Conservation (phyloP, 495 filamentous ascomycete species). For the Aspergillus nidulans region DNA sequence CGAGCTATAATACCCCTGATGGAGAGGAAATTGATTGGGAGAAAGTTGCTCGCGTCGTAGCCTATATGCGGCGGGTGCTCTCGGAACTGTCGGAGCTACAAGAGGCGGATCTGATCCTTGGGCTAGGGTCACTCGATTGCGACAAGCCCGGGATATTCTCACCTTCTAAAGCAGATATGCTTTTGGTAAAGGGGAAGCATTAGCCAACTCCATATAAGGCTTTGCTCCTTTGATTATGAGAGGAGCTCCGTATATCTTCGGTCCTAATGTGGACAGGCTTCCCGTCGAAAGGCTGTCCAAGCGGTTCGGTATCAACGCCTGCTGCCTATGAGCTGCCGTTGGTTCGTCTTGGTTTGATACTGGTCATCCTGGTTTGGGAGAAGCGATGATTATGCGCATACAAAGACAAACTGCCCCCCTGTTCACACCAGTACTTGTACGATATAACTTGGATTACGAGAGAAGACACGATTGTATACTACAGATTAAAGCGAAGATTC, state of each 20-base stretch:
- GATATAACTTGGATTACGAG: not conserved
- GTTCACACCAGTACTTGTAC: not conserved
- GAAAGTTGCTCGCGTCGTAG: constrained; percentile 67
- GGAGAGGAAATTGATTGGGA: constrained; percentile 61
- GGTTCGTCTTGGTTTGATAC: too few relatives aligned
- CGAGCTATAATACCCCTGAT: constrained; percentile 36
- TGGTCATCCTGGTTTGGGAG: not conserved
- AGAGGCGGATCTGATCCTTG: constrained; percentile 52
- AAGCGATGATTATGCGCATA: constrained; percentile 15
- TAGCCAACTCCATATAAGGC: not conserved
- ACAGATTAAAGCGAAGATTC: not conserved
- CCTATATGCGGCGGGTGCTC: constrained; percentile 70
- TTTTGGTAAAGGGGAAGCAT: constrained; percentile 26
- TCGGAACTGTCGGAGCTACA: constrained; percentile 56
- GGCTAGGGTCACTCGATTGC: constrained; percentile 18
- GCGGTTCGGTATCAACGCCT: too few relatives aligned
- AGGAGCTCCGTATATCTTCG: not conserved
- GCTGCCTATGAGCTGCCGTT: too few relatives aligned
- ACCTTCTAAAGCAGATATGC: constrained; percentile 30
- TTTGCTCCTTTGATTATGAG: not conserved
- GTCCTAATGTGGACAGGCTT: too few relatives aligned
- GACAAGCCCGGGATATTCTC: constrained; percentile 33
- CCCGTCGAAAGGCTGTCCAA: too few relatives aligned
- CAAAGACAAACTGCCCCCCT: not conserved
- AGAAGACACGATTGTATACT: not conserved